A percentile compares a stretch with the other conserved stretches of the same genome.
Evolutionary conservation across 768 basidiomycete genomes (phyloP).

Genomic region (Rickenella mellea): DNA sequence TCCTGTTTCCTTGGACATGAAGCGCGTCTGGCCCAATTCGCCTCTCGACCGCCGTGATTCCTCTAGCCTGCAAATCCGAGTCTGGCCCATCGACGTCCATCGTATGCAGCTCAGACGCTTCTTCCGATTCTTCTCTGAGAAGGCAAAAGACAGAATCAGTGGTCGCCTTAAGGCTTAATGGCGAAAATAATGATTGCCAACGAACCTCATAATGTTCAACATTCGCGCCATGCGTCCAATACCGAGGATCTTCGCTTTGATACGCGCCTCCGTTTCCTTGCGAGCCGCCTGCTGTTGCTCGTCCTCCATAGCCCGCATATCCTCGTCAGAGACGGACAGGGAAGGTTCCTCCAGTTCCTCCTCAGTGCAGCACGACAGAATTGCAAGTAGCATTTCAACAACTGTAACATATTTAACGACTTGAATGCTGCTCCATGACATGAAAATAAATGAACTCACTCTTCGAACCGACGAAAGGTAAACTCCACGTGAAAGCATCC

Average conservation of each 20-base stretch:
- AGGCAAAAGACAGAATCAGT: background rate
- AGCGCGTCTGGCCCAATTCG: constrained; percentile 45
- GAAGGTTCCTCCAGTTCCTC: constrained; percentile 38
- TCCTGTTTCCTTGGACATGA: constrained; percentile 48
- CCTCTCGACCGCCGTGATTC: constrained; percentile 2
- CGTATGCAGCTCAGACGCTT: constrained; percentile 53
- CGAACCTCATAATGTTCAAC: constrained; percentile 35
- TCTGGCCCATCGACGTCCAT: constrained; percentile 22
- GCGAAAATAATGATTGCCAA: background rate
- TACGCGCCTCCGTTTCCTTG: constrained; percentile 19
- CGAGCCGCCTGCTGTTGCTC: constrained; percentile 12
- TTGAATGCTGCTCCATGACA: background rate
- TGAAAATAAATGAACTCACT: constrained; percentile 42
- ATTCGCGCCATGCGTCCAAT: constrained; percentile 41
- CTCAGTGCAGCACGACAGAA: constrained; percentile 39
- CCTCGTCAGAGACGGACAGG: constrained; percentile 19
- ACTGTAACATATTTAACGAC: constrained; percentile 19
- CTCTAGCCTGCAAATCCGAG: constrained; percentile 4
- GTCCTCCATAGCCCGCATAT: constrained; percentile 25
- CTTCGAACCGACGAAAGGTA: constrained; percentile 95
- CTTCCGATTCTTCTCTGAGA: constrained; percentile 69
- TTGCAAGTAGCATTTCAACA: constrained; percentile 44
- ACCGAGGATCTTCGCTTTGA: constrained; percentile 43
- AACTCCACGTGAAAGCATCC: constrained; percentile 96
- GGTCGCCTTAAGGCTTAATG: background rate